These are phyloP conservation scores for Helianthus tuberosus DNA, from an alignment of 129 eudicot species.

Conservation along the genomic window DNA sequence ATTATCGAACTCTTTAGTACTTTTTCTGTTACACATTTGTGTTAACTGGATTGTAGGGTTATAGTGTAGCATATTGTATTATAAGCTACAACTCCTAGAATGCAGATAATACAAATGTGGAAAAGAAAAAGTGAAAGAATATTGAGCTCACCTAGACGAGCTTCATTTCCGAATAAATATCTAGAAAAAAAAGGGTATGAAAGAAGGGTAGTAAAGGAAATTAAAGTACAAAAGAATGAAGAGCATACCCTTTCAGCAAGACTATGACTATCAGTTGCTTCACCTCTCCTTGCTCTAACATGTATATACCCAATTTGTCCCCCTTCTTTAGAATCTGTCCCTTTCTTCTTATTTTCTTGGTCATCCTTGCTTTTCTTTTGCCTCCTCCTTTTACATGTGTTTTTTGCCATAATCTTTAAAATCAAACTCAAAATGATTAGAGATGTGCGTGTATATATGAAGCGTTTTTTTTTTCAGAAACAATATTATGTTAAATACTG, in stretches of 20 bases:
- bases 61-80: background rate
- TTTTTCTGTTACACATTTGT: background rate
- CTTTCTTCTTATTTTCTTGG: constrained; percentile 21
- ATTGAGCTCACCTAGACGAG: background rate
- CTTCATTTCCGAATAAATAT: background rate
- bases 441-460: too few species aligned
- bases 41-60: background rate
- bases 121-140: background rate
- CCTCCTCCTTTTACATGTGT: constrained; percentile 26
- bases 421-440: background rate
- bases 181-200: background rate
- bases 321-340: constrained; percentile 27
- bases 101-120: background rate
- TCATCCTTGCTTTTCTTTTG: constrained; percentile 38
- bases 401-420: constrained; percentile 19
- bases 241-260: constrained; percentile 80
- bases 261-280: constrained; percentile 92
- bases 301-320: constrained; percentile 61
- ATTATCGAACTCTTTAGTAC: too few species aligned
- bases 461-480: too few species aligned
- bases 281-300: constrained; percentile 93
- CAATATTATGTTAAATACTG: too few species aligned
- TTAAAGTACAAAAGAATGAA: background rate
- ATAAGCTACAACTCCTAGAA: background rate
- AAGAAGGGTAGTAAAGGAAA: background rate